These are phyloP conservation scores for Debaryomyces subglobosus DNA, from an alignment of 1,139 yeast species.

Conservation along the genomic window DNA sequence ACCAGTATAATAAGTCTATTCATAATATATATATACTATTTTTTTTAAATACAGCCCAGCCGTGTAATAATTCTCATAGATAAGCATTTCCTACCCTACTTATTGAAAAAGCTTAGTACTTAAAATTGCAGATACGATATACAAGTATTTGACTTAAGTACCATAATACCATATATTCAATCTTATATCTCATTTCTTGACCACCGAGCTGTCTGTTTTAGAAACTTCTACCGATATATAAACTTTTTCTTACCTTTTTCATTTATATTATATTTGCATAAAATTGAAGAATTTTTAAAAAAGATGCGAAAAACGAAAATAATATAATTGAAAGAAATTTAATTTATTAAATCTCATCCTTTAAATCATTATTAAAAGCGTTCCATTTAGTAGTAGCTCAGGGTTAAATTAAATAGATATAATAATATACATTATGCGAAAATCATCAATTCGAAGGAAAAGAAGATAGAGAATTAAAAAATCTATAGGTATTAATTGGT, in stretches of 20 bases:
- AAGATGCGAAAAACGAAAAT: not conserved
- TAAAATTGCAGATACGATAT: not conserved
- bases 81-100: no score
- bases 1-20: not conserved
- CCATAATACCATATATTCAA: no score
- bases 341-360: not conserved
- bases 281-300: not conserved
- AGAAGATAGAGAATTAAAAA: not conserved
- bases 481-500: not conserved
- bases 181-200: no score
- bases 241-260: no score
- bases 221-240: no score
- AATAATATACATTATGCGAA: not conserved
- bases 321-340: not conserved
- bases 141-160: no score
- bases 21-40: not conserved
- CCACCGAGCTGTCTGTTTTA: no score
- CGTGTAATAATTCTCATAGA: not conserved
- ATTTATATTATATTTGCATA: no score
- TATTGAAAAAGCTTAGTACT: not conserved
- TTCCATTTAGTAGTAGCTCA: not conserved
- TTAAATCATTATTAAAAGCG: not conserved
- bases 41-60: not conserved
- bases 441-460: not conserved
- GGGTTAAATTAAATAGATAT: not conserved